These are phyloP conservation scores for Thalassiosira hispida DNA, from an alignment of 352 stramenopile genomes.

Conservation along the genomic window DNA sequence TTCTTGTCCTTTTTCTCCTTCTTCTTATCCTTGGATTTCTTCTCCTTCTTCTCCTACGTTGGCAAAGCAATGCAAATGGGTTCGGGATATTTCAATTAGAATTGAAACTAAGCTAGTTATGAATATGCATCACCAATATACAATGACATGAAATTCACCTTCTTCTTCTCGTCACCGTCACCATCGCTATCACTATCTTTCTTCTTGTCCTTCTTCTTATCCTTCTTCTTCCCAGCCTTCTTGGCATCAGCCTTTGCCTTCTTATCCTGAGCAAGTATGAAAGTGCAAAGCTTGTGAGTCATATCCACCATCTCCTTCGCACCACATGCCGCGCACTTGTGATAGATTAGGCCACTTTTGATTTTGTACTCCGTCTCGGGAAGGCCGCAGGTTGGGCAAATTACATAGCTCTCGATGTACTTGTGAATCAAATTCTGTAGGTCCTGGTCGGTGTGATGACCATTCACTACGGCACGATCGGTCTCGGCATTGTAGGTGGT, in stretches of 20 bases:
- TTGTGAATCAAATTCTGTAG: constrained; percentile 96
- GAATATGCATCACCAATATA: background rate
- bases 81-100: background rate
- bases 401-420: constrained; percentile 98
- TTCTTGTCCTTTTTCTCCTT: constrained; percentile 71
- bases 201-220: constrained; percentile 86
- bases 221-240: constrained; percentile 87
- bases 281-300: constrained; percentile 97
- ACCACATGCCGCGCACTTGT: constrained; percentile 98
- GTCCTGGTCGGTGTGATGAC: constrained; percentile 89
- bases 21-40: constrained; percentile 68
- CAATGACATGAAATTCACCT: constrained; percentile 9
- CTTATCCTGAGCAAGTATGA: constrained; percentile 96
- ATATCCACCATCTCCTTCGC: constrained; percentile 96
- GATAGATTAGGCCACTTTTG: constrained; percentile 95
- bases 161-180: constrained; percentile 74
- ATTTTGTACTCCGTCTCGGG: constrained; percentile 99
- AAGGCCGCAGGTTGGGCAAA: constrained; percentile 95
- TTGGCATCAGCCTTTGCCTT: constrained; percentile 88
- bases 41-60: constrained; percentile 71
- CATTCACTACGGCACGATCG: constrained; percentile 96
- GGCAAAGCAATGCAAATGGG: background rate
- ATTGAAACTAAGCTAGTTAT: background rate
- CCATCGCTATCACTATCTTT: constrained; percentile 71
- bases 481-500: constrained; percentile 96